phyloP scores from a whole-genome alignment of 257 asterid genomes.

The Thymus quinquecostatus region DNA sequence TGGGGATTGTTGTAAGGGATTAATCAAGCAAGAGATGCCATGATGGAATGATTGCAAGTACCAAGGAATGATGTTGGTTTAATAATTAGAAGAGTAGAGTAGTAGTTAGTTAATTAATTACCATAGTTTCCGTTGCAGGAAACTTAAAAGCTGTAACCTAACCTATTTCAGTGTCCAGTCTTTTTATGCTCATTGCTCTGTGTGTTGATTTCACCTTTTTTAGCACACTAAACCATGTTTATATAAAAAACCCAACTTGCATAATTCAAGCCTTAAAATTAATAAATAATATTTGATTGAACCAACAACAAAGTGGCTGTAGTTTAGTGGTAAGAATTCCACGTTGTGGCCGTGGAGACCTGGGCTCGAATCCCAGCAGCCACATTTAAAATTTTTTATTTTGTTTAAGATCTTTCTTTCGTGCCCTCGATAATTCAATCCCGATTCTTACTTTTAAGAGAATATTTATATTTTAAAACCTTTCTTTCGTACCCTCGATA shows the following conservation, averaged over 20 bases:
- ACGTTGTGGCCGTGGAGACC: constrained; percentile 99
- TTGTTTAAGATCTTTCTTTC: neutral
- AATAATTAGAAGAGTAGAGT: constrained; percentile 9
- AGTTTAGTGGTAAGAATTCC: constrained; percentile 99
- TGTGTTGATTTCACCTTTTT: neutral
- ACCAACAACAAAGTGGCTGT: constrained; percentile 57
- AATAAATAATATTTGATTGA: too few species aligned
- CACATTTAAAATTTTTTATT: constrained; percentile 37
- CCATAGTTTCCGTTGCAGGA: constrained; percentile 30
- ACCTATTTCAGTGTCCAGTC: neutral
- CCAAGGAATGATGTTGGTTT: constrained; percentile 30
- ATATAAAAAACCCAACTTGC: neutral
- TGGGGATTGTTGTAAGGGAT: neutral
- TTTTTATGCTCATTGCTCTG: neutral
- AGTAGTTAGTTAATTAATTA: too few species aligned
- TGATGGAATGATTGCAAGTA: constrained; percentile 26
- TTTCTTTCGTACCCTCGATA: too few species aligned
- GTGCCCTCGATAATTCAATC: too few species aligned
- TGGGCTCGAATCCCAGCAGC: constrained; percentile 99
- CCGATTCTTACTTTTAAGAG: too few species aligned
- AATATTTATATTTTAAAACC: too few species aligned
- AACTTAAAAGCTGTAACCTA: neutral
- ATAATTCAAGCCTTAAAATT: too few species aligned
- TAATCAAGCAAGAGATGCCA: constrained; percentile 13
- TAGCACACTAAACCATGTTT: neutral